Conservation (phyloP, 2,329 filamentous ascomycete genomes). For the Aquanectria penicillioides region DNA sequence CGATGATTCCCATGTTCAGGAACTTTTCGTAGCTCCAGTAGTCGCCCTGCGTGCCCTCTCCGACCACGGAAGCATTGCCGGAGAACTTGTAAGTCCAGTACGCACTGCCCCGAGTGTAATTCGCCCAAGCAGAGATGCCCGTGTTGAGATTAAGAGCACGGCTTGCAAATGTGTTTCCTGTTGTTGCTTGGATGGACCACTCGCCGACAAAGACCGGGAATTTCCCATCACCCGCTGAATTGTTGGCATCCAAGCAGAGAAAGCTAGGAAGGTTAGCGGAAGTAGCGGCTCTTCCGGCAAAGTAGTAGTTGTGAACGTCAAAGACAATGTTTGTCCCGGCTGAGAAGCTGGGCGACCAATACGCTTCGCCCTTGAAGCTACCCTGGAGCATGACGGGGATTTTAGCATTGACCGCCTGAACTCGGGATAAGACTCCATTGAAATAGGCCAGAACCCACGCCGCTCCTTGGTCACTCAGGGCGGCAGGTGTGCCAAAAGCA, state of each 20-base stretch:
- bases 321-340: slow-evolving; percentile 13
- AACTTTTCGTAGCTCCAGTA: slow-evolving; percentile 26
- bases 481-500: slow-evolving; percentile 1
- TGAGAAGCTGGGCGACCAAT: slow-evolving; percentile 14
- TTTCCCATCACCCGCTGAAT: neutral
- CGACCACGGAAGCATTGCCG: slow-evolving; percentile 11
- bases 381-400: slow-evolving; percentile 24
- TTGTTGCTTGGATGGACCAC: slow-evolving; percentile 17
- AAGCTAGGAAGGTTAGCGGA: neutral
- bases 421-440: slow-evolving; percentile 13
- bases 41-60: slow-evolving; percentile 18
- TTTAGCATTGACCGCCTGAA: neutral
- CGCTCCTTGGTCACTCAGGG: slow-evolving; percentile 11
- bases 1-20: slow-evolving; percentile 7
- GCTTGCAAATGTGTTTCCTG: slow-evolving; percentile 8
- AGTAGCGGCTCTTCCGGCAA: neutral
- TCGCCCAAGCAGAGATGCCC: neutral
- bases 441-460: slow-evolving; percentile 18
- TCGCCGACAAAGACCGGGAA: slow-evolving; percentile 25
- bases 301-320: slow-evolving; percentile 20
- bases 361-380: slow-evolving; percentile 13
- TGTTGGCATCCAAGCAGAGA: slow-evolving; percentile 16
- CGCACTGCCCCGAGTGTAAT: slow-evolving; percentile 6
- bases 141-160: slow-evolving; percentile 11
- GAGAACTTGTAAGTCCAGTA: slow-evolving; percentile 18